Conservation (phyloP, 108 stramenopile species). For the Schizochytrium sp. region DNA sequence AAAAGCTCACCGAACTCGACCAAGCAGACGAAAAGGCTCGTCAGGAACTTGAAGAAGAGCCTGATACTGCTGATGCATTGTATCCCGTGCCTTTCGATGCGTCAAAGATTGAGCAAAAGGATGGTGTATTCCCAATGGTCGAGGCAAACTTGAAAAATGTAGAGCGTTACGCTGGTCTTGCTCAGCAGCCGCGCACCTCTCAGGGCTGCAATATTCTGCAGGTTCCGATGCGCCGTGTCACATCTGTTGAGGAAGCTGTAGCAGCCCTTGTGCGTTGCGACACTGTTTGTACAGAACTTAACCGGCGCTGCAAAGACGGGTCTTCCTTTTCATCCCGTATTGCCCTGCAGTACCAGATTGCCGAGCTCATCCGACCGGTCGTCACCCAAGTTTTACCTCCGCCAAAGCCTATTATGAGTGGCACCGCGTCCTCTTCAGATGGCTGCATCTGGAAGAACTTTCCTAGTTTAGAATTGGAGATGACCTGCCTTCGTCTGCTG, state of each 20-base stretch:
- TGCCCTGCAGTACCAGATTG: slow-evolving; percentile 63
- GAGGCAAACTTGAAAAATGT: slow-evolving; percentile 1
- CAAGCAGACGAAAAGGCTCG: not conserved
- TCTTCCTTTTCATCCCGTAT: slow-evolving; percentile 53
- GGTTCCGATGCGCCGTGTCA: slow-evolving; percentile 12
- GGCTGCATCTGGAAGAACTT: slow-evolving; percentile 36
- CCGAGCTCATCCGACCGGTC: slow-evolving; percentile 62
- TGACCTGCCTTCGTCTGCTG: slow-evolving; percentile 34
- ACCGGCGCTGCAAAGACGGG: slow-evolving; percentile 52
- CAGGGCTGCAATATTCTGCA: slow-evolving; percentile 26
- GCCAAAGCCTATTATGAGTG: not conserved
- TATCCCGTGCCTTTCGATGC: slow-evolving; percentile 39
- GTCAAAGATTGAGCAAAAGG: not conserved
- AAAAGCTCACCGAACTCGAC: slow-evolving; percentile 25
- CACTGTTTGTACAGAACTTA: slow-evolving; percentile 57
- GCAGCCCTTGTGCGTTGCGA: slow-evolving; percentile 20
- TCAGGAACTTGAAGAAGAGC: not conserved
- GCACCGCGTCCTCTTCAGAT: not conserved
- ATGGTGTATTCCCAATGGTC: not conserved
- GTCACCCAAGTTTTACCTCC: slow-evolving; percentile 63
- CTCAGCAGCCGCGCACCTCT: slow-evolving; percentile 23
- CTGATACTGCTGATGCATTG: not conserved
- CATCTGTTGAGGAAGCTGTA: slow-evolving; percentile 37
- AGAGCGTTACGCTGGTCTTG: slow-evolving; percentile 42
- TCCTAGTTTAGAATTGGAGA: slow-evolving; percentile 15